Conservation (phyloP, 2,329 filamentous ascomycete genomes). For the Trichoderma aggressivum region DNA sequence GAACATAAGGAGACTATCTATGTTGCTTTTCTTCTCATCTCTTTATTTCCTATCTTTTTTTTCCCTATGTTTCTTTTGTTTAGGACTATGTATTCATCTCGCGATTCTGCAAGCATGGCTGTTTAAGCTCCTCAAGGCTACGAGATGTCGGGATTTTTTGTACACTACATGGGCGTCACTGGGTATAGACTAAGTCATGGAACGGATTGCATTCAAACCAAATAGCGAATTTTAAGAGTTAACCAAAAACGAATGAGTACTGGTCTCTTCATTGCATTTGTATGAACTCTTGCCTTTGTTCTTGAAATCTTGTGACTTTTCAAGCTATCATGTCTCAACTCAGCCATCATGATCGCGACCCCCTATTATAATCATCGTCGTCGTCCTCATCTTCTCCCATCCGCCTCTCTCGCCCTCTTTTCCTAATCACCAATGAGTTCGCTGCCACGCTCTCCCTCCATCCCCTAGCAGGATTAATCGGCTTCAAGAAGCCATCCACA, state of each 20-base stretch:
- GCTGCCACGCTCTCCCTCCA: slow-evolving; percentile 38
- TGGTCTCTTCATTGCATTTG: background rate
- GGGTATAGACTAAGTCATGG: background rate
- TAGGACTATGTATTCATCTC: background rate
- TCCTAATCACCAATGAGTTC: slow-evolving; percentile 9
- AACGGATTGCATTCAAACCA: background rate
- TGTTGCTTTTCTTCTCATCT: background rate
- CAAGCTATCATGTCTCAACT: background rate
- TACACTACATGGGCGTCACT: background rate
- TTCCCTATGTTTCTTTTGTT: background rate
- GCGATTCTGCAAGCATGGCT: background rate
- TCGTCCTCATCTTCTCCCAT: background rate
- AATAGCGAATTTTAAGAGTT: background rate
- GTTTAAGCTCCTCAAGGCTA: background rate
- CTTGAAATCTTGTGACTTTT: background rate
- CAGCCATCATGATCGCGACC: background rate
- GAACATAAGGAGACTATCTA: background rate
- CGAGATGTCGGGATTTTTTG: background rate
- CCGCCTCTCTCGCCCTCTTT: slow-evolving; percentile 8
- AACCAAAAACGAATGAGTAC: background rate
- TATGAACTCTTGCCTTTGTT: background rate
- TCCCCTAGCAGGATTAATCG: slow-evolving; percentile 47
- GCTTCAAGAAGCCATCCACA: slow-evolving; percentile 63
- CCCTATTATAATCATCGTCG: background rate
- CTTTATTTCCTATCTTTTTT: background rate